Base-by-base conservation (phyloP, 306 rosid species). In the Vicia villosa region DNA sequence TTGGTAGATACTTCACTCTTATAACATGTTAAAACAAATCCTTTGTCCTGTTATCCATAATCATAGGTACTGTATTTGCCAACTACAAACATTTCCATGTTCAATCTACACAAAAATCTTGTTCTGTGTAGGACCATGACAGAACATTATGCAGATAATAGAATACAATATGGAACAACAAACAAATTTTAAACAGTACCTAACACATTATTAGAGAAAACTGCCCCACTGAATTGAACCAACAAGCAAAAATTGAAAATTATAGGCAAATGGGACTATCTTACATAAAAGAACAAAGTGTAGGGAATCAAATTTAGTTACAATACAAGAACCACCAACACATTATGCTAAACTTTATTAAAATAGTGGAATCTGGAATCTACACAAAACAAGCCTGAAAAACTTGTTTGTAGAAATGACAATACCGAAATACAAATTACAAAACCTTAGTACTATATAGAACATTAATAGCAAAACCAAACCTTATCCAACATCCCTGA, bases 401-500 rank as follows among this genome's bases (percentile, higher is more conserved):
- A 52, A 52, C 54, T 51, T 74, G 45, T 63, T 59, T 58, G 79
- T 75, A 69, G 63, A 59, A 28, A 78, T 3, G 22, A 70, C 28
- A 72, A 68, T 32, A 68, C 55, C 47, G 28, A 47, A 38, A 73
- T 15, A 36, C 24, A 68, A 36, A 80, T 65, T 63, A 63, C 40
- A 76, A 30, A 67, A 66, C 72, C 70, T 58, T 76, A 68, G 62
- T 28, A 85, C 28, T 51, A 45, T 63, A n/a, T 24, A 50, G 42
- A 75, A 37, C 50, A 50, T 73, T 24, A 52, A 58, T 46, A 65
- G 81, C 75, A 76, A 82, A 80, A 78, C 83, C 80, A 83, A 83
- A 84, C 84, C 83, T 19, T 78, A 79, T 59, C 80, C 56, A 8
- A 83, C 55, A 70, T 66, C 75, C 63, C 65, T 49, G 63, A 71